Evolutionary conservation across 305 asterid genomes (phyloP), one percentile per base, ranked within the genome.

Genomic region (Plantago coronopus): DNA sequence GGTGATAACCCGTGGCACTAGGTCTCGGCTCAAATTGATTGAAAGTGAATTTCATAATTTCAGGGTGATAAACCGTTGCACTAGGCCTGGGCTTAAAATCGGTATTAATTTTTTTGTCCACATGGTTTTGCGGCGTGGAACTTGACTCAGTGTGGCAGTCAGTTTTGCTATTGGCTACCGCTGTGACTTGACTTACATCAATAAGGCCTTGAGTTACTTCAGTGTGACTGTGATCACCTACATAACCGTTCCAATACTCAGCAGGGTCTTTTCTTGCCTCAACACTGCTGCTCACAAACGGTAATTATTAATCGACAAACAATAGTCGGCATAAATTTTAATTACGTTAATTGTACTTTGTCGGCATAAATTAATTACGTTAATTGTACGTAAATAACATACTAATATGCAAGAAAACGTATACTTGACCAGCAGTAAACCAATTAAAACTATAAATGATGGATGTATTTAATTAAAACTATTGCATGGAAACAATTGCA

Each of bases 191-290:
- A 29, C 63, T 51, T 46, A 7, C 34, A 17, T 17, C 50, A 19
- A 65, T 20, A 49, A 65, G 64, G 51, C 38, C 64, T 17, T 47
- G 56, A 15, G 17, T 17, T 15, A 57, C 27, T 61, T 71, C 50
- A 17, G 57, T n/a, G 62, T 29, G n/a, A n/a, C n/a, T n/a, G n/a
- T 55, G 61, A 48, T 71, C 67, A 20, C 56, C 56, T 62, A 14
- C 29, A 38, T 17, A 47, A 11, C 38, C 49, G 17, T 19, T 49
- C 71, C 63, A 59, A 53, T 63, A 17, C 14, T 48, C 69, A 20
- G n/a, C 54, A 0, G 34, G 58, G 17, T 62, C 31, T 66, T 49
- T 65, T 47, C 76, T 74, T 62, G 73, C 64, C n/a, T 45, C 44
- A 46, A 17, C 40, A 34, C 2, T 25, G 18, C 23, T 25, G 48